Percentiles rank a stretch among this genome's conserved stretches.
Evolutionary conservation across 495 filamentous ascomycete species (phyloP).

Genomic region (Cercophora samala): DNA sequence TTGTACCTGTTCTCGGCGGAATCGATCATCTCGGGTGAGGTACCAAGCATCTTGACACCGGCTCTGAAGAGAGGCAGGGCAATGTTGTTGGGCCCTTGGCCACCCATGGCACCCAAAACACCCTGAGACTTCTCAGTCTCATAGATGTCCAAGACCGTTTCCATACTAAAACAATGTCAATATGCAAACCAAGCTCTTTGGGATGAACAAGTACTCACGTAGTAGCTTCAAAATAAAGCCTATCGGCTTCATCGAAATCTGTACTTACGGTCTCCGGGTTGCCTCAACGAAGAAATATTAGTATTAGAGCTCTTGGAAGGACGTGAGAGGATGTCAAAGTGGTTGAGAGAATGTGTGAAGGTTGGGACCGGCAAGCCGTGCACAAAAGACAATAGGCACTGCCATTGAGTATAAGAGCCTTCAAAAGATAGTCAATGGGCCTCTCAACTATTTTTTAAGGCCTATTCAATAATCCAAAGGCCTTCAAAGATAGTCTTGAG

Average conservation of each 20-base stretch:
- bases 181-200: too few relatives aligned
- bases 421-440: background rate
- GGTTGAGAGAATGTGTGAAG: too few relatives aligned
- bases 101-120: constrained; percentile 97
- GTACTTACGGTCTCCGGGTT: constrained; percentile 95
- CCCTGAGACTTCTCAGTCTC: constrained; percentile 81
- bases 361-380: too few relatives aligned
- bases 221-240: constrained; percentile 96
- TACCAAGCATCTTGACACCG: constrained; percentile 89
- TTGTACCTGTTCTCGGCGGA: constrained; percentile 97
- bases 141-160: constrained; percentile 94
- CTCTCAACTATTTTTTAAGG: too few relatives aligned
- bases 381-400: too few relatives aligned
- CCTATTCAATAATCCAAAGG: too few relatives aligned
- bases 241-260: constrained; percentile 95
- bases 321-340: background rate
- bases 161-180: constrained; percentile 42
- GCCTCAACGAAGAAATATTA: constrained; percentile 29
- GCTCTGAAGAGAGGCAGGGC: constrained; percentile 82
- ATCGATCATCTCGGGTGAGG: constrained; percentile 98
- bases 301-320: background rate
- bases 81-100: constrained; percentile 98
- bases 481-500: background rate
- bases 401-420: too few relatives aligned
- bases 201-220: constrained; percentile 39